These are phyloP conservation scores for Xylariaceae sp. DNA, from an alignment of 2,329 filamentous ascomycete species.

Conservation along the genomic window DNA sequence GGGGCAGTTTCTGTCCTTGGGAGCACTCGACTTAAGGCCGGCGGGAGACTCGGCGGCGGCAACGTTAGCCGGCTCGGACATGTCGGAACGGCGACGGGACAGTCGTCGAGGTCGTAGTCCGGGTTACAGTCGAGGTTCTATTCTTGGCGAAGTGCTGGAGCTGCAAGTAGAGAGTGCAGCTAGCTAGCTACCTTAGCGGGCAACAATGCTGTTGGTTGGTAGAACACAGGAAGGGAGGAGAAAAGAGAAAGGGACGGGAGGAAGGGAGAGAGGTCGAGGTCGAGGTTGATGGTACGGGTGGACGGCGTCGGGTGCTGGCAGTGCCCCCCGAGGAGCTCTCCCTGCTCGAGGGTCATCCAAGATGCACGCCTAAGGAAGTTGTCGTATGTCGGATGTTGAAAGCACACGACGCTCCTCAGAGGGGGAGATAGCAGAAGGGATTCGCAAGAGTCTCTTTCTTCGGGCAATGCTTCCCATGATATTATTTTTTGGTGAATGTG, in stretches of 20 bases:
- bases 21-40: constrained; percentile 52
- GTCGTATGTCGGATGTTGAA: constrained; percentile 10
- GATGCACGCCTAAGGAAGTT: constrained; percentile 4
- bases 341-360: constrained; percentile 27
- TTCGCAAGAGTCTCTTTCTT: not conserved
- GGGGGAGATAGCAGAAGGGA: not conserved
- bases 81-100: constrained; percentile 4
- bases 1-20: constrained; percentile 86
- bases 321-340: constrained; percentile 31
- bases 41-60: constrained; percentile 44
- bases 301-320: constrained; percentile 11
- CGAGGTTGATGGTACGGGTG: not conserved
- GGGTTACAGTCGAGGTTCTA: constrained; percentile 5
- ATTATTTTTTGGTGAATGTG: not conserved
- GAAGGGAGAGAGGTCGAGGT: not conserved
- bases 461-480: constrained; percentile 3
- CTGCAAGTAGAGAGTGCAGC: not conserved
- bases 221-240: not conserved
- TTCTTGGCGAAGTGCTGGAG: not conserved
- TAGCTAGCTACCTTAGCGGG: not conserved
- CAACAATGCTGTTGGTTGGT: not conserved
- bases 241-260: not conserved
- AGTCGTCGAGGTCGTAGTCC: constrained; percentile 14
- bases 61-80: constrained; percentile 21
- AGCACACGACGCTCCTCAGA: not conserved